phyloP scores from a whole-genome alignment of 1,284 basidiomycete species.

The Clitocybe nebularis region DNA sequence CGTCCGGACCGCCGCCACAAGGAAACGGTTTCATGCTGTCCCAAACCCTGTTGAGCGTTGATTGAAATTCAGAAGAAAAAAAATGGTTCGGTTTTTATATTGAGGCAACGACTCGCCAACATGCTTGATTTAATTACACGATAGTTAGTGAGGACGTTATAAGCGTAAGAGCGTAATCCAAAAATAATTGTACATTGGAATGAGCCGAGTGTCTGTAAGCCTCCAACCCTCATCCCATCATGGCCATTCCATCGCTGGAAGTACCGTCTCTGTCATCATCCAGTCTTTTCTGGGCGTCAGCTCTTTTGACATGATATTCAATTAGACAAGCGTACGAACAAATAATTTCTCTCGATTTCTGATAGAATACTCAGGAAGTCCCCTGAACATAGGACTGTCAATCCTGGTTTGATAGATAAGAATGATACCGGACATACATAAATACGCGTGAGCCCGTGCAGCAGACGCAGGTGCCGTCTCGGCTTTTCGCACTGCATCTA shows the following conservation, averaged over 20 bases:
- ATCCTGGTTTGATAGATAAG: slow-evolving; percentile 4
- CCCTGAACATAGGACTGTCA: slow-evolving; percentile 43
- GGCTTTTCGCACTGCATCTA: slow-evolving; percentile 81
- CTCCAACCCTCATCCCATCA: slow-evolving; percentile 34
- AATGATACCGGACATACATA: slow-evolving; percentile 53
- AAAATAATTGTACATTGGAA: slow-evolving; percentile 8
- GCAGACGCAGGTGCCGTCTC: slow-evolving; percentile 73
- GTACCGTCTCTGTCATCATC: slow-evolving; percentile 70
- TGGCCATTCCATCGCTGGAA: slow-evolving; percentile 51
- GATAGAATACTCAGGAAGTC: slow-evolving; percentile 86
- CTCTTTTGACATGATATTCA: slow-evolving; percentile 5
- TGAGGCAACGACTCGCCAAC: too few relatives aligned
- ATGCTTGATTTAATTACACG: slow-evolving; percentile 2
- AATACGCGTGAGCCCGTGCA: slow-evolving; percentile 73
- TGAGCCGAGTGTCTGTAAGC: neutral
- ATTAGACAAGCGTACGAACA: slow-evolving; percentile 43
- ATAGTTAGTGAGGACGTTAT: slow-evolving; percentile 1
- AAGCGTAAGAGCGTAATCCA: slow-evolving; percentile 6
- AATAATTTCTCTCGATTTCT: slow-evolving; percentile 83
- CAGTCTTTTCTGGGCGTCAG: slow-evolving; percentile 40
- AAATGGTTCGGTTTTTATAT: too few relatives aligned
- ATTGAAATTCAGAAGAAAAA: too few relatives aligned
- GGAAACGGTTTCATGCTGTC: too few relatives aligned
- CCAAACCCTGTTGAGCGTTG: too few relatives aligned
- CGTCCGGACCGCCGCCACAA: too few relatives aligned